Evolutionary conservation across 1,284 basidiomycete species (phyloP).

Genomic region (Exsudoporus floridanus): DNA sequence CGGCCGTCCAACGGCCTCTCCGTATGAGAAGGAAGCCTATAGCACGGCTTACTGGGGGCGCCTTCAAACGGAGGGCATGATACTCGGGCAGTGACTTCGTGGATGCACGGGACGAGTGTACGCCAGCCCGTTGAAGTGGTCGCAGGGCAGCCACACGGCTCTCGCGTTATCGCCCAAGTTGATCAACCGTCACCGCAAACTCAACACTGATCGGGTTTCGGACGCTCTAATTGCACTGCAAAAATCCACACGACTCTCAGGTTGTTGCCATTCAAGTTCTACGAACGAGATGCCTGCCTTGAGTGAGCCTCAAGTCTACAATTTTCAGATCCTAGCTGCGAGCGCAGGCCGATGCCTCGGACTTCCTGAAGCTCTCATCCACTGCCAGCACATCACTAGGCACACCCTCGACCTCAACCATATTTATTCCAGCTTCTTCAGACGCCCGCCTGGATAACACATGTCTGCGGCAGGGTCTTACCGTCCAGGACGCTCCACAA

Average conservation of each 20-base stretch:
- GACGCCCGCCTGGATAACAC: constrained; percentile 11
- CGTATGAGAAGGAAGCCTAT: no score
- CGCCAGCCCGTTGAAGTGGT: neutral
- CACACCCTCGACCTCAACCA: constrained; percentile 5
- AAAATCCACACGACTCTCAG: neutral
- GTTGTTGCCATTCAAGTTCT: neutral
- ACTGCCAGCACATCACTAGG: neutral
- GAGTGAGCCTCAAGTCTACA: no score
- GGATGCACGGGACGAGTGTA: neutral
- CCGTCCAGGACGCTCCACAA: neutral
- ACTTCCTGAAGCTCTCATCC: neutral
- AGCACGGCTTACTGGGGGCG: neutral
- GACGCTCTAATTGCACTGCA: neutral
- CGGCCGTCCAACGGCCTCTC: neutral
- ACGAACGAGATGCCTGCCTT: neutral
- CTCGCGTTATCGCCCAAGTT: neutral
- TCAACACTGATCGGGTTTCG: neutral
- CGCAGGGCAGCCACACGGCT: neutral
- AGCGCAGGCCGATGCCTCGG: neutral
- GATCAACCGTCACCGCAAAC: neutral
- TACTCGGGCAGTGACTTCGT: neutral
- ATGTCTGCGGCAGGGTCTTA: constrained; percentile 23
- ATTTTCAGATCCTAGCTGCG: neutral
- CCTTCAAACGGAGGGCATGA: neutral
- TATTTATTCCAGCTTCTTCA: neutral